Conservation (phyloP, 306 rosid species). For the Prunus mira region DNA sequence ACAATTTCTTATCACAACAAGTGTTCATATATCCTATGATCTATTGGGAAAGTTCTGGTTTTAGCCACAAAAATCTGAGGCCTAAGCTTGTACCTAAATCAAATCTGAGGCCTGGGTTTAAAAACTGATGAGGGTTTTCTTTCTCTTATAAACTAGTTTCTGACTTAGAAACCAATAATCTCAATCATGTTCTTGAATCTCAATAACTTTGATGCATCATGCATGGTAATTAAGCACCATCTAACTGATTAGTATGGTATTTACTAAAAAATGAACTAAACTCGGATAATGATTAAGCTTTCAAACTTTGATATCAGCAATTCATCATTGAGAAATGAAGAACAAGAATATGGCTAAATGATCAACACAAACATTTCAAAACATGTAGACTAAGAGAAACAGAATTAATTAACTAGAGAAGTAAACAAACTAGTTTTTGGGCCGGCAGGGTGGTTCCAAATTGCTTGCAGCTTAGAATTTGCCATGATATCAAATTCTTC, state of each 20-base stretch:
- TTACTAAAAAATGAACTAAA: no score
- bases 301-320: background rate
- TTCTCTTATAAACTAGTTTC: background rate
- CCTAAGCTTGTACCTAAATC: no score
- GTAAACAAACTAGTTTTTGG: slow-evolving; percentile 17
- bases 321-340: background rate
- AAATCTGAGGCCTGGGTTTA: no score
- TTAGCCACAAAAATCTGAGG: no score
- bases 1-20: no score
- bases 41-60: no score
- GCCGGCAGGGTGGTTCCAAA: slow-evolving; percentile 24
- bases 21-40: no score
- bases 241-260: background rate
- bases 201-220: background rate
- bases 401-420: background rate
- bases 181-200: background rate
- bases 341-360: background rate
- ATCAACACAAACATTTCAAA: background rate
- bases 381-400: background rate
- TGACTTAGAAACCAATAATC: background rate
- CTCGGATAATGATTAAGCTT: no score
- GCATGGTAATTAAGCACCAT: background rate
- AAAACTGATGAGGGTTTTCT: no score
- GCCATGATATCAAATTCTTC: background rate
- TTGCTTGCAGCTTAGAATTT: slow-evolving; percentile 10